These are phyloP conservation scores for Colletotrichum tanaceti DNA, from an alignment of 2,329 filamentous ascomycete genomes.

Conservation along the genomic window DNA sequence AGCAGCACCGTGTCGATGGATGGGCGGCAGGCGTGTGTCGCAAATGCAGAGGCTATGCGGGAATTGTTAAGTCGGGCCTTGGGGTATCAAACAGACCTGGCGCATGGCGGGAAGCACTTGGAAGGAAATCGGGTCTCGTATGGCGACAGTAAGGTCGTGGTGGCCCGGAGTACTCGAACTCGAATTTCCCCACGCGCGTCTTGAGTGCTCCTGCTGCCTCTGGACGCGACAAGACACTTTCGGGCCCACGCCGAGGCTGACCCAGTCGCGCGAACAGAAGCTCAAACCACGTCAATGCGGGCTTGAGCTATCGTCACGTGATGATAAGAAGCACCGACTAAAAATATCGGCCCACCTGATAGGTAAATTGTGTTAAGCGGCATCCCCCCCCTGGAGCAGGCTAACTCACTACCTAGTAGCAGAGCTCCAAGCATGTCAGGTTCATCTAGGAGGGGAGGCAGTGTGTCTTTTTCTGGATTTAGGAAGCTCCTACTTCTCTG, in stretches of 20 bases:
- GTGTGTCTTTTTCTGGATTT: not conserved
- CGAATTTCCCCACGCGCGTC: slow-evolving; percentile 35
- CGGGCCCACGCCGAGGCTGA: slow-evolving; percentile 16
- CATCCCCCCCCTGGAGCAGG: too few relatives aligned
- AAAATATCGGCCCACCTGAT: not conserved
- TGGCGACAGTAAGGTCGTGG: slow-evolving; percentile 16
- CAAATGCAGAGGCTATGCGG: not conserved
- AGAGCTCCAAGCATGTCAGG: not conserved
- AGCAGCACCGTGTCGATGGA: not conserved
- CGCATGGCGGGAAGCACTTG: slow-evolving; percentile 32
- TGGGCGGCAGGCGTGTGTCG: not conserved
- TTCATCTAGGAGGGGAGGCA: not conserved
- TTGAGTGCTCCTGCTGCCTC: slow-evolving; percentile 18
- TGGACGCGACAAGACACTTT: slow-evolving; percentile 29
- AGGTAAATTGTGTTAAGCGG: not conserved
- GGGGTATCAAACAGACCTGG: slow-evolving; percentile 22
- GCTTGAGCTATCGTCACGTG: slow-evolving; percentile 1
- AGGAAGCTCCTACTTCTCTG: too few relatives aligned
- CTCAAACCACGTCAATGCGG: slow-evolving; percentile 3
- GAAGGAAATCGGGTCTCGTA: slow-evolving; percentile 21
- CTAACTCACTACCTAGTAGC: too few relatives aligned
- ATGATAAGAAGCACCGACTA: not conserved
- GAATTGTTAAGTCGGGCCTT: not conserved
- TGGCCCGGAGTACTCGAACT: not conserved
- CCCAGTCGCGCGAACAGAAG: slow-evolving; percentile 8